These are phyloP conservation scores for Kwoniella shandongensis DNA, from an alignment of 768 basidiomycete genomes.

Conservation along the genomic window DNA sequence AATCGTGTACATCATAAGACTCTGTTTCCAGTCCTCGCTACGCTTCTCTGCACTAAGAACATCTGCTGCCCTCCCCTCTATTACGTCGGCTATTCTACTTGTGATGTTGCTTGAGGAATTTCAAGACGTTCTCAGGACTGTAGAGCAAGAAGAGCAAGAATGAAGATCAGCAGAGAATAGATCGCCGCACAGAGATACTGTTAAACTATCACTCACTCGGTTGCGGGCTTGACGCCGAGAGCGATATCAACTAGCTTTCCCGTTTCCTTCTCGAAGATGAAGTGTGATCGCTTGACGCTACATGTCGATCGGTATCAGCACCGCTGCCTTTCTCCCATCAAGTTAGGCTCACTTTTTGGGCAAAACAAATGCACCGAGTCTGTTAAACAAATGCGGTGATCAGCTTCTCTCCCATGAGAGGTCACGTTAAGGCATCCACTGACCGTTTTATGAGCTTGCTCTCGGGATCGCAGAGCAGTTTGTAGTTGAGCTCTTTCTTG, in stretches of 20 bases:
- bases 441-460: slow-evolving; percentile 64
- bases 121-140: slow-evolving; percentile 67
- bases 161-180: too few species aligned
- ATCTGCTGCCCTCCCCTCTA: too few species aligned
- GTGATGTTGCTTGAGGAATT: slow-evolving; percentile 63
- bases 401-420: too few species aligned
- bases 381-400: slow-evolving; percentile 49
- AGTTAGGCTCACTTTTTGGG: slow-evolving; percentile 58
- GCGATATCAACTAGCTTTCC: slow-evolving; percentile 83
- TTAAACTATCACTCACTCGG: slow-evolving; percentile 61
- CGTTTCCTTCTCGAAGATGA: slow-evolving; percentile 80
- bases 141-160: neutral
- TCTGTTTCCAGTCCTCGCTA: too few species aligned
- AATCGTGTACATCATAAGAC: too few species aligned
- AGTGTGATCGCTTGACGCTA: slow-evolving; percentile 87
- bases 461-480: slow-evolving; percentile 85
- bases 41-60: too few species aligned
- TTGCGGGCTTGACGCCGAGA: slow-evolving; percentile 79
- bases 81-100: slow-evolving; percentile 10
- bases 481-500: slow-evolving; percentile 80
- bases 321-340: neutral
- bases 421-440: too few species aligned
- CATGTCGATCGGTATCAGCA: neutral
- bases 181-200: too few species aligned
- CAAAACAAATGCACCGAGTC: slow-evolving; percentile 71